Conservation (phyloP, 495 filamentous ascomycete species). For the Lophiotrema nucula region DNA sequence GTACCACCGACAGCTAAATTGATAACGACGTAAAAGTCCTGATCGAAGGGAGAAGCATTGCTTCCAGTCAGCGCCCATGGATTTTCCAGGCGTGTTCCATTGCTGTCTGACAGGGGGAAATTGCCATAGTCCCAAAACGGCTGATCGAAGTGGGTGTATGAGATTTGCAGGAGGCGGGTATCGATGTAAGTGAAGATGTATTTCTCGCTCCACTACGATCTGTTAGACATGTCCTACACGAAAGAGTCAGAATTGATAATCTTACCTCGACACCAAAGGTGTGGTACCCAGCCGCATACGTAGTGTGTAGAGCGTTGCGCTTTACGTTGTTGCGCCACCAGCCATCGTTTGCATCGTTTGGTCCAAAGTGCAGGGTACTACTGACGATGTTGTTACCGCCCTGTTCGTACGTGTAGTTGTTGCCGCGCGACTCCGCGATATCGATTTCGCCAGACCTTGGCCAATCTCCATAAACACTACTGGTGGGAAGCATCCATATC, state of each 20-base stretch:
- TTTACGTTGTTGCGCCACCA: constrained; percentile 80
- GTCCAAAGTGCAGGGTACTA: constrained; percentile 81
- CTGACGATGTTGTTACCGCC: constrained; percentile 81
- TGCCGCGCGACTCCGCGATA: constrained; percentile 74
- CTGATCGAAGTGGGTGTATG: constrained; percentile 73
- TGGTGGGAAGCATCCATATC: constrained; percentile 85
- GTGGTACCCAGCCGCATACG: constrained; percentile 65
- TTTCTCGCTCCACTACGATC: constrained; percentile 67
- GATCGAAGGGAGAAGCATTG: constrained; percentile 72
- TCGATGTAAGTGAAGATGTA: constrained; percentile 87
- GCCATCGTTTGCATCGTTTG: constrained; percentile 58
- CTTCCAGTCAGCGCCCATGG: constrained; percentile 66
- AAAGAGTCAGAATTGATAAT: not conserved
- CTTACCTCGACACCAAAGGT: constrained; percentile 67
- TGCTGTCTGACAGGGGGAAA: constrained; percentile 65
- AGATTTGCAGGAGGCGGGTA: constrained; percentile 71
- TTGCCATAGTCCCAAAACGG: constrained; percentile 71
- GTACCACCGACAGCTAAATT: constrained; percentile 81
- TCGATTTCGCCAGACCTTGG: constrained; percentile 84
- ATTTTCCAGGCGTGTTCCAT: constrained; percentile 66
- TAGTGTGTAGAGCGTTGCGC: constrained; percentile 71
- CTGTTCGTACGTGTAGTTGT: constrained; percentile 69
- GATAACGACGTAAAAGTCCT: constrained; percentile 76
- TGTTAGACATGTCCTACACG: not conserved
- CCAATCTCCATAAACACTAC: constrained; percentile 72